phyloP scores from a whole-genome alignment of 2,329 filamentous ascomycete species.

The Elsinoe australis region DNA sequence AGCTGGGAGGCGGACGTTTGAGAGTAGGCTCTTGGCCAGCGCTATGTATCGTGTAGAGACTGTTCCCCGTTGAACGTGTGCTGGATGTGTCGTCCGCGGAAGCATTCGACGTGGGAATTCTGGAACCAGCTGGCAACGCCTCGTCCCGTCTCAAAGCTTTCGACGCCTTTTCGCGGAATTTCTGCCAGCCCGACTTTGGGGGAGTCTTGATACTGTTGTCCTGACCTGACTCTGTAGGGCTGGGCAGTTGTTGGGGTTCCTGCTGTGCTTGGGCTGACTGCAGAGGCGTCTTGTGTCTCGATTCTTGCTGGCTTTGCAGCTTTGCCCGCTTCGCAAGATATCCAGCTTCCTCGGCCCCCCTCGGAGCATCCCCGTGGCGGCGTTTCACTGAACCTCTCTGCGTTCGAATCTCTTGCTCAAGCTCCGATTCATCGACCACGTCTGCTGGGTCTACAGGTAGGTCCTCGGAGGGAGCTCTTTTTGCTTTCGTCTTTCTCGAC shows the following conservation, averaged over 20 bases:
- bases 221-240: slow-evolving; percentile 5
- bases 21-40: neutral
- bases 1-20: neutral
- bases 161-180: neutral
- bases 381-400: neutral
- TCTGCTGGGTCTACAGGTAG: slow-evolving; percentile 3
- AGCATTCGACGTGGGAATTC: no score
- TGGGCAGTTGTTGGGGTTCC: slow-evolving; percentile 7
- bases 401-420: neutral
- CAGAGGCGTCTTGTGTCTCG: neutral
- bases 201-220: neutral
- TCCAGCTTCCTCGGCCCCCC: neutral
- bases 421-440: neutral
- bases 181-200: slow-evolving; percentile 1
- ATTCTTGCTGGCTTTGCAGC: neutral
- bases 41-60: neutral
- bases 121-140: no score
- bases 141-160: neutral
- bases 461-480: neutral
- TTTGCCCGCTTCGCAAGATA: neutral
- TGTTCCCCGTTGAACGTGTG: no score
- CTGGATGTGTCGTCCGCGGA: no score
- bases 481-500: neutral
- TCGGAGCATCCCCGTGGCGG: neutral
- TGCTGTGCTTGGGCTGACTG: neutral